Evolutionary conservation across 768 basidiomycete genomes (phyloP).

Genomic region (Amanita pseudoporphyria): DNA sequence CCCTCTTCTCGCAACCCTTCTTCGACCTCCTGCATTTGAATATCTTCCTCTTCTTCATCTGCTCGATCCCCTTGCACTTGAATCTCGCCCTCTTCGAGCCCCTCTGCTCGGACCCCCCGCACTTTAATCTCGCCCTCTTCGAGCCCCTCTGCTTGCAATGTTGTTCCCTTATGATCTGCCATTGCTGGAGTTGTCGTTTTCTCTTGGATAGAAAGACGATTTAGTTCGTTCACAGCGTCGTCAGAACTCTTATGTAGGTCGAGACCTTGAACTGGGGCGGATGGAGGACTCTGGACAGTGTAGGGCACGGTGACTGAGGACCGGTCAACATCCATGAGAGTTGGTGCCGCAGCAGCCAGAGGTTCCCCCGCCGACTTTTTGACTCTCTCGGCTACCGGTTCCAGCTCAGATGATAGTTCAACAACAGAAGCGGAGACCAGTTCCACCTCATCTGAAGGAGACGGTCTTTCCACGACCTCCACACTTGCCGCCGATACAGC

Average conservation of each 20-base stretch:
- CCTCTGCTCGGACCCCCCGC: no score
- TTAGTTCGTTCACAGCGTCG: neutral
- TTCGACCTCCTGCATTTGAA: neutral
- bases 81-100: no score
- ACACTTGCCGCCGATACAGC: neutral
- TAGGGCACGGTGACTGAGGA: neutral
- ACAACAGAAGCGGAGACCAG: neutral
- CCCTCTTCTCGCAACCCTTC: neutral
- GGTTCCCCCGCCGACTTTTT: neutral
- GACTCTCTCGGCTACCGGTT: neutral
- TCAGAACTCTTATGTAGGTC: neutral
- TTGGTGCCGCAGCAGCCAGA: neutral
- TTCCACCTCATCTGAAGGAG: neutral
- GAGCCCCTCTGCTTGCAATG: neutral
- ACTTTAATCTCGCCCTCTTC: slow-evolving; percentile 1
- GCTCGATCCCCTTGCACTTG: no score
- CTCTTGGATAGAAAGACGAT: neutral
- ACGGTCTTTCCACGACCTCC: neutral
- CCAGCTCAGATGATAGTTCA: neutral
- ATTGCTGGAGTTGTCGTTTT: neutral
- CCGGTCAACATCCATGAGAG: neutral
- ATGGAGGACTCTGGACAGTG: neutral
- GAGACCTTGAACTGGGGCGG: neutral
- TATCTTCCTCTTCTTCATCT: no score
- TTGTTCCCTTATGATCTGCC: neutral